A percentile compares a stretch with the other conserved stretches of the same genome.
These are phyloP conservation scores for Gremmenia infestans DNA, from an alignment of 2,329 filamentous ascomycete genomes.

Conservation along the genomic window DNA sequence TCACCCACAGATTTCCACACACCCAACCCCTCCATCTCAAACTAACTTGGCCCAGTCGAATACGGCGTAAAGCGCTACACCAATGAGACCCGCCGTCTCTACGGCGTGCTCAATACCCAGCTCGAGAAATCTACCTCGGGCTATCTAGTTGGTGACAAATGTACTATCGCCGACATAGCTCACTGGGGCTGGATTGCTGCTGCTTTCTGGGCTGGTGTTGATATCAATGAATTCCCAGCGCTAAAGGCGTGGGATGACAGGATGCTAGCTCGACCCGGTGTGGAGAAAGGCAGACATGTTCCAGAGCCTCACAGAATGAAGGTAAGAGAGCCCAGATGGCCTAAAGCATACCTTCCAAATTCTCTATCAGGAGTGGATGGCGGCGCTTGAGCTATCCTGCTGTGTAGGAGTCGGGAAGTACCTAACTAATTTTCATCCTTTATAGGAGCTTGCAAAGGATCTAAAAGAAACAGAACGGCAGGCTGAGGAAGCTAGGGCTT, in stretches of 20 bases:
- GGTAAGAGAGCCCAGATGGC: too few relatives aligned
- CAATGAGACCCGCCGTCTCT: conserved; percentile 80
- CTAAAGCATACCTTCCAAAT: too few relatives aligned
- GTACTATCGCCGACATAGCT: conserved; percentile 74
- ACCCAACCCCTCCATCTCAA: too few relatives aligned
- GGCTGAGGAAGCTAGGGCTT: conserved; percentile 48
- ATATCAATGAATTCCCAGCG: conserved; percentile 70
- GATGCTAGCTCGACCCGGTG: conserved; percentile 62
- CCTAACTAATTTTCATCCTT: too few relatives aligned
- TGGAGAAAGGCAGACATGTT: conserved; percentile 72
- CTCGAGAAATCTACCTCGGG: conserved; percentile 52
- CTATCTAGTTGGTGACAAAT: conserved; percentile 61
- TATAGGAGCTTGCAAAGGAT: conserved; percentile 33
- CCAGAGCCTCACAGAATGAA: conserved; percentile 62
- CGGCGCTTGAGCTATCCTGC: too few relatives aligned
- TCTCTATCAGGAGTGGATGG: too few relatives aligned
- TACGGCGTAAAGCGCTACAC: conserved; percentile 79
- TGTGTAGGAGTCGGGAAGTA: too few relatives aligned
- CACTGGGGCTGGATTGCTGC: conserved; percentile 35
- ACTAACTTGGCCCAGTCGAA: conserved; percentile 40
- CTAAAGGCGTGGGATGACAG: conserved; percentile 73
- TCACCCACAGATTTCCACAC: too few relatives aligned
- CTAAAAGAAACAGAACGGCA: conserved; percentile 51
- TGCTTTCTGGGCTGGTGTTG: conserved; percentile 48
- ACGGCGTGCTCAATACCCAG: conserved; percentile 70